A percentile compares a stretch with the other conserved stretches of the same genome.
These are phyloP conservation scores for Kazachstania viticola DNA, from an alignment of 805 yeast species.

Conservation along the genomic window DNA sequence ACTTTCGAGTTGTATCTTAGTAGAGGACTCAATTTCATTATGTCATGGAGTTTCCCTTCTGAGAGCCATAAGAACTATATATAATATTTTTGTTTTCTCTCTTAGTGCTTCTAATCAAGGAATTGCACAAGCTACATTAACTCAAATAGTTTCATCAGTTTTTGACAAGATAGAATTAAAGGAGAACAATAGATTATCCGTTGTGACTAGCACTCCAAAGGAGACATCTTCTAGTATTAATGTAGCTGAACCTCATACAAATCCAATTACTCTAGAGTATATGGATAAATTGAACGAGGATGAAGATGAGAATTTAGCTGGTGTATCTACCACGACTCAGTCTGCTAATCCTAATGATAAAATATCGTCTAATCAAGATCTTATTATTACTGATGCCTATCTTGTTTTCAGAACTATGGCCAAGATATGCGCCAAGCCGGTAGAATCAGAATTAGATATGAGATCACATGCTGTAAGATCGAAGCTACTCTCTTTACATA, in stretches of 20 bases:
- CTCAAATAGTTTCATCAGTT: slow-evolving; percentile 78
- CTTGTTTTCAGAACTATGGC: slow-evolving; percentile 90
- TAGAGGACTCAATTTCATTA: slow-evolving; percentile 62
- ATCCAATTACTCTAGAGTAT: slow-evolving; percentile 45
- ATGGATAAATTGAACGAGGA: slow-evolving; percentile 46
- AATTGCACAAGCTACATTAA: slow-evolving; percentile 88
- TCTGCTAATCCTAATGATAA: slow-evolving; percentile 1
- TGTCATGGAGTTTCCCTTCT: slow-evolving; percentile 77
- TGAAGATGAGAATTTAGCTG: slow-evolving; percentile 44
- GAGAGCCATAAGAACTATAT: slow-evolving; percentile 86
- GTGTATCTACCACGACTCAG: slow-evolving; percentile 23
- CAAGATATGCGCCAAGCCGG: slow-evolving; percentile 72
- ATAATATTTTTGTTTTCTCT: slow-evolving; percentile 82
- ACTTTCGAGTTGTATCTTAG: slow-evolving; percentile 73
- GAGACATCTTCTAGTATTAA: slow-evolving; percentile 1
- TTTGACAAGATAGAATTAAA: slow-evolving; percentile 49
- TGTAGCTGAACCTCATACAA: slow-evolving; percentile 21
- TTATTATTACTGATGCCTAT: slow-evolving; percentile 81
- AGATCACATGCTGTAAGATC: slow-evolving; percentile 89
- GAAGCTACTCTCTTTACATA: slow-evolving; percentile 75
- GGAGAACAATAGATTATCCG: slow-evolving; percentile 2
- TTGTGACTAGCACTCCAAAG: slow-evolving; percentile 2
- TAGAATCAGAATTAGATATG: slow-evolving; percentile 74
- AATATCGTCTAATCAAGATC: slow-evolving; percentile 37
- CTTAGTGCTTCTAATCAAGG: slow-evolving; percentile 76